phyloP scores from a whole-genome alignment of 805 yeast species.

The Ogataea pini region DNA sequence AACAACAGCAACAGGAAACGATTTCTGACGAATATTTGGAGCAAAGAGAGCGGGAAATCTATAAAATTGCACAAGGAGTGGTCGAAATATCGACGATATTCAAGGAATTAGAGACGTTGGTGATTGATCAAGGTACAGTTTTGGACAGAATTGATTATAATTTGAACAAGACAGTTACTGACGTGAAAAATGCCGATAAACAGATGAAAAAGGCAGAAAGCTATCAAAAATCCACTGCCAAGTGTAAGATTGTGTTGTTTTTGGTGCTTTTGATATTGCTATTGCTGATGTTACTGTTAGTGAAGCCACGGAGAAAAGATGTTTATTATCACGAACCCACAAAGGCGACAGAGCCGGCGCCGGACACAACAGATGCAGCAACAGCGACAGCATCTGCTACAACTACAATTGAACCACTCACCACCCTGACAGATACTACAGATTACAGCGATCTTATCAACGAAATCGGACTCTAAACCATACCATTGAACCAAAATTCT shows the following conservation, averaged over 20 bases:
- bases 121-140: constrained; percentile 93
- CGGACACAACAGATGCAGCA: background rate
- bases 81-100: constrained; percentile 91
- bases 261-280: constrained; percentile 70
- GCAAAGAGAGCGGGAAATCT: constrained; percentile 87
- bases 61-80: constrained; percentile 89
- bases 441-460: background rate
- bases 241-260: constrained; percentile 83
- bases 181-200: constrained; percentile 73
- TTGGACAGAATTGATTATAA: constrained; percentile 94
- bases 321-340: constrained; percentile 28
- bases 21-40: constrained; percentile 48
- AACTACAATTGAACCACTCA: background rate
- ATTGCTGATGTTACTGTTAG: constrained; percentile 65
- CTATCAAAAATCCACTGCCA: constrained; percentile 86
- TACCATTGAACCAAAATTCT: constrained; percentile 1
- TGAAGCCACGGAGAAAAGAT: constrained; percentile 52
- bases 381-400: background rate
- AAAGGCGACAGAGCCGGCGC: background rate
- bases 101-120: constrained; percentile 87
- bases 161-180: constrained; percentile 73
- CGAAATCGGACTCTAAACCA: background rate
- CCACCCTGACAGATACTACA: background rate
- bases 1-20: constrained; percentile 35
- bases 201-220: constrained; percentile 74